Conservation (phyloP, 202 grass and related monocot species). For the Brachypodium distachyon region DNA sequence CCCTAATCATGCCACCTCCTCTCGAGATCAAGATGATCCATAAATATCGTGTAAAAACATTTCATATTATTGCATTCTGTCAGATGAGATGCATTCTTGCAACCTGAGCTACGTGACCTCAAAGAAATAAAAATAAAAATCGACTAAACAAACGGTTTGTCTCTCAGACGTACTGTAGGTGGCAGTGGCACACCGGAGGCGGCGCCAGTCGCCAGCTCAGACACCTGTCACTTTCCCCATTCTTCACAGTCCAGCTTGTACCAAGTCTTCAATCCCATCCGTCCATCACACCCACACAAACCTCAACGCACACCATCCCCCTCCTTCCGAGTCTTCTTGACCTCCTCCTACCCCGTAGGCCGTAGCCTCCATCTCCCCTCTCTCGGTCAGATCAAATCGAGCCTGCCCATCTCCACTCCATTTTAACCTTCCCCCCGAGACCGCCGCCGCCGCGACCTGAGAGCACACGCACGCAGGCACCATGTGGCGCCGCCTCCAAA, state of each 20-base stretch:
- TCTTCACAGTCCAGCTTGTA: background rate
- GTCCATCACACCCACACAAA: constrained; percentile 21
- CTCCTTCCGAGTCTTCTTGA: background rate
- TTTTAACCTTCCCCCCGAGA: constrained; percentile 2
- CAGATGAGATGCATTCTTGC: no score
- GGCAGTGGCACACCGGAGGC: background rate
- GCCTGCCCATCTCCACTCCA: constrained; percentile 14
- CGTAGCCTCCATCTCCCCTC: constrained; percentile 3
- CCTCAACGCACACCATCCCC: background rate
- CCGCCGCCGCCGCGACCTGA: constrained; percentile 36
- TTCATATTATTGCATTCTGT: no score
- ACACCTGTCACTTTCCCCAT: background rate
- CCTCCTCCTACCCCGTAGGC: background rate
- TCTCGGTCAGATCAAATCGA: constrained; percentile 43
- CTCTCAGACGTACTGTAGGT: no score
- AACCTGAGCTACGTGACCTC: no score
- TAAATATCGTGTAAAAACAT: no score
- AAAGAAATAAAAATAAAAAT: no score
- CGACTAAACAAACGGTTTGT: no score
- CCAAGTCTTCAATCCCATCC: constrained; percentile 1
- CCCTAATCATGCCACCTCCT: no score
- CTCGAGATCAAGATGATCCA: no score
- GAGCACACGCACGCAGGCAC: constrained; percentile 14
- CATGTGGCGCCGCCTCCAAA: constrained; percentile 78
- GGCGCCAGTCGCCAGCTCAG: background rate